These are phyloP conservation scores for Torulaspora gathmanii DNA, from an alignment of 805 yeast genomes.

Conservation along the genomic window DNA sequence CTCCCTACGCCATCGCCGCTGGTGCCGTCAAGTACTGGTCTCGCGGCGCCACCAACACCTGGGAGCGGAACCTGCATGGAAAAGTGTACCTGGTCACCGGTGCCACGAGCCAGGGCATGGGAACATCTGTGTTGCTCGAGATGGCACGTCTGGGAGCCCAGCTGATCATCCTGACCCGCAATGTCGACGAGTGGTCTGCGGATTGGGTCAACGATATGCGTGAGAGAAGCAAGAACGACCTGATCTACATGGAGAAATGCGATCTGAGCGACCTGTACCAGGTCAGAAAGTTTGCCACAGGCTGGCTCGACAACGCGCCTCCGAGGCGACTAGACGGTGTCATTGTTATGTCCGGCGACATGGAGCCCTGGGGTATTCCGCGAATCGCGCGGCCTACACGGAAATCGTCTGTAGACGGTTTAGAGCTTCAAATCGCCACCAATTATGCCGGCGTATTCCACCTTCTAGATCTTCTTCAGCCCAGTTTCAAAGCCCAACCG, in stretches of 20 bases:
- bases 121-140: slow-evolving; percentile 68
- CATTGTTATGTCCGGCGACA: slow-evolving; percentile 80
- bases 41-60: slow-evolving; percentile 75
- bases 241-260: slow-evolving; percentile 89
- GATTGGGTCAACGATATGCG: slow-evolving; percentile 80
- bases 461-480: slow-evolving; percentile 71
- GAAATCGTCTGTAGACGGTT: slow-evolving; percentile 68
- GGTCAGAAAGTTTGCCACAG: slow-evolving; percentile 85
- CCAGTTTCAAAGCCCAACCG: slow-evolving; percentile 82
- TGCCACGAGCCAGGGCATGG: slow-evolving; percentile 85
- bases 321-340: slow-evolving; percentile 90
- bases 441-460: slow-evolving; percentile 82
- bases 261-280: slow-evolving; percentile 70
- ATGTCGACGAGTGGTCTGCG: slow-evolving; percentile 66
- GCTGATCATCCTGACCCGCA: slow-evolving; percentile 63
- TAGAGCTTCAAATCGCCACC: slow-evolving; percentile 78
- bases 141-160: slow-evolving; percentile 85
- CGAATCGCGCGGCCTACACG: slow-evolving; percentile 40
- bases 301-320: slow-evolving; percentile 87
- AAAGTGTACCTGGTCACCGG: slow-evolving; percentile 80
- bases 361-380: slow-evolving; percentile 57
- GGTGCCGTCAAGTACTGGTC: slow-evolving; percentile 64
- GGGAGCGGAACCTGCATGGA: slow-evolving; percentile 93
- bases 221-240: slow-evolving; percentile 57
- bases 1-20: slow-evolving; percentile 48